Percentiles rank a stretch among this genome's conserved stretches.
Evolutionary conservation across 495 filamentous ascomycete species (phyloP).

Genomic region (Tuber microsphaerosporum): DNA sequence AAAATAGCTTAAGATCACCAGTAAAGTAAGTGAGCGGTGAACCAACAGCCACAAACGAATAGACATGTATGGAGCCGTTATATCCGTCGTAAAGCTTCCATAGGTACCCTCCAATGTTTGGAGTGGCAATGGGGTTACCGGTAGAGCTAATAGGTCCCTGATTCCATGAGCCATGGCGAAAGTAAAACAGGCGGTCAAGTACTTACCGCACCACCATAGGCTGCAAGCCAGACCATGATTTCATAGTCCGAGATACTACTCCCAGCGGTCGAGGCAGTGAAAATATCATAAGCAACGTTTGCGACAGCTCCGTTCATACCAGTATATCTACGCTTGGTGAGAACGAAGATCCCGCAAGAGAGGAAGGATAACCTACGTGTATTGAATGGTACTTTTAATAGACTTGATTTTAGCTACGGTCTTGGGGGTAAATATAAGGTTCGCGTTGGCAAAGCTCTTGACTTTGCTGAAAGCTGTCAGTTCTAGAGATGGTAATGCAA

Average conservation of each 20-base stretch:
- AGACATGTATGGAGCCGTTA: conserved; percentile 54
- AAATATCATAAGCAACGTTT: conserved; percentile 62
- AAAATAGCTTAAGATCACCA: conserved; percentile 53
- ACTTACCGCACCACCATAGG: neutral
- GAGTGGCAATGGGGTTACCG: conserved; percentile 51
- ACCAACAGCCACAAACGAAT: conserved; percentile 54
- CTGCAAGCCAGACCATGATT: conserved; percentile 59
- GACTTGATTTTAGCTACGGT: conserved; percentile 48
- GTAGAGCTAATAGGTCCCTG: conserved; percentile 55
- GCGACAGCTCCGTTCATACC: conserved; percentile 50
- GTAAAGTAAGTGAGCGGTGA: conserved; percentile 48
- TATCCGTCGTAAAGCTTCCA: conserved; percentile 55
- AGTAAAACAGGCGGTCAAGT: neutral
- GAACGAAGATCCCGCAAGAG: neutral
- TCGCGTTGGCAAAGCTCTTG: conserved; percentile 57
- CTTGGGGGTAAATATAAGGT: conserved; percentile 46
- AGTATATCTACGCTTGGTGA: conserved; percentile 48
- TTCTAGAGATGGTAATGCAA: neutral
- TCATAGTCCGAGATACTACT: conserved; percentile 52
- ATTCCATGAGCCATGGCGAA: neutral
- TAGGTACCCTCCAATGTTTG: conserved; percentile 48
- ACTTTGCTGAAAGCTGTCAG: conserved; percentile 43
- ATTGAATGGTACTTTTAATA: conserved; percentile 52
- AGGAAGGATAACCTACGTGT: conserved; percentile 45
- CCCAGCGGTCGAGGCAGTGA: conserved; percentile 48